A percentile compares a stretch with the other conserved stretches of the same genome.
Evolutionary conservation across 345 rosid species (phyloP).

Genomic region (Aquilaria sinensis): DNA sequence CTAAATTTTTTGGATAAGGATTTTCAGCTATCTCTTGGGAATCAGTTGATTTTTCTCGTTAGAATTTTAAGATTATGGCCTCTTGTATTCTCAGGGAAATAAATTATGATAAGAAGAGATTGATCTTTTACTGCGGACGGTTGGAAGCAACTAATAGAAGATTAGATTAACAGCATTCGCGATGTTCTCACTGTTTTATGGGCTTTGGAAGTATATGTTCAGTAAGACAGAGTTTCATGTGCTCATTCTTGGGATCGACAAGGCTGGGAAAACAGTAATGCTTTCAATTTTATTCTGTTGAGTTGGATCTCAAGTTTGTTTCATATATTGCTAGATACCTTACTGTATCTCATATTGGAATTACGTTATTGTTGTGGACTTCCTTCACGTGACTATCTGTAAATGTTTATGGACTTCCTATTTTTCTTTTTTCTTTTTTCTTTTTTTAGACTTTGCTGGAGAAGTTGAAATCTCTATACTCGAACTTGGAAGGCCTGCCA

Average conservation of each 20-base stretch:
- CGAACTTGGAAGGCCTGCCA: slow-evolving; percentile 84
- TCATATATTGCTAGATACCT: background rate
- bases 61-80: background rate
- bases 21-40: background rate
- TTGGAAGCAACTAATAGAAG: slow-evolving; percentile 12
- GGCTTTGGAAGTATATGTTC: slow-evolving; percentile 78
- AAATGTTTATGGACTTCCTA: background rate
- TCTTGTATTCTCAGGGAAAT: slow-evolving; percentile 10
- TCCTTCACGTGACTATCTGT: slow-evolving; percentile 1
- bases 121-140: slow-evolving; percentile 12
- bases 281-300: slow-evolving; percentile 1
- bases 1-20: slow-evolving; percentile 1
- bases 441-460: slow-evolving; percentile 77
- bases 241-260: slow-evolving; percentile 95
- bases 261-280: slow-evolving; percentile 93
- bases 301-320: background rate
- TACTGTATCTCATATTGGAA: background rate
- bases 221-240: slow-evolving; percentile 90
- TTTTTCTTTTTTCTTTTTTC: slow-evolving; percentile 2
- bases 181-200: slow-evolving; percentile 97
- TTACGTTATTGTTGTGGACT: background rate
- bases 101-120: slow-evolving; percentile 14
- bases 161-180: slow-evolving; percentile 24
- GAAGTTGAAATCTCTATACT: slow-evolving; percentile 79
- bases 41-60: background rate